Evolutionary conservation across 345 rosid species (phyloP), one percentile per base, ranked within the genome.

Genomic region (Citrus sp.): DNA sequence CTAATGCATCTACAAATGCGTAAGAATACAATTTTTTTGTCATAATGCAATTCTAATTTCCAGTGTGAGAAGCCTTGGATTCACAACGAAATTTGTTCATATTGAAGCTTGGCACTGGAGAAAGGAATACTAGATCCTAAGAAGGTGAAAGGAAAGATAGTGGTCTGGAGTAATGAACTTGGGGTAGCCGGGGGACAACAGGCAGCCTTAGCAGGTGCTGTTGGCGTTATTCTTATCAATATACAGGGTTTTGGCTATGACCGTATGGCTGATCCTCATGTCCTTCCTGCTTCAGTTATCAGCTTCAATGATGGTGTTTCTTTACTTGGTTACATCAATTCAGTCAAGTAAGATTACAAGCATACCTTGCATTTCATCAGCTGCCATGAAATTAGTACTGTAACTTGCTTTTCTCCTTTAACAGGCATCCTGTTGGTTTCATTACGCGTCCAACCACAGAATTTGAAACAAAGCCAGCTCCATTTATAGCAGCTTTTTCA

Each of bases 401-500:
- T 6, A 42, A 25, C 62, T 35, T 74, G 25, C 7, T 13, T 58
- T 21, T 27, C 12, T 19, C 18, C 9, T 66, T 51, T 46, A 38
- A 25, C 81, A 92, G 94, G 86, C 81, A 74, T n/a, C 95, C 98
- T 1, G 58, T 72, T 78, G 98, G 87, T 24, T 88, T 82, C 63
- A 85, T 94, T 61, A 79, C 90, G 3, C 83, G 79, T 25, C 71
- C 87, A 55, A 76, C 78, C 30, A 82, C 92, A 12, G 38, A 54
- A 72, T 9, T 88, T 34, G 90, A 85, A 4, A 69, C 67, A 51
- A 88, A 85, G 76, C 97, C 93, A 49, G 87, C 97, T 1, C 97
- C 98, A 7, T 60, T 83, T 58, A 86, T 93, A 95, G 98, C 97
- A 27, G 82, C 90, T 0, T 94, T 94, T 83, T 94, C 98, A 55